phyloP scores from a whole-genome alignment of 1,284 basidiomycete genomes.

The Cystobasidium slooffiae region DNA sequence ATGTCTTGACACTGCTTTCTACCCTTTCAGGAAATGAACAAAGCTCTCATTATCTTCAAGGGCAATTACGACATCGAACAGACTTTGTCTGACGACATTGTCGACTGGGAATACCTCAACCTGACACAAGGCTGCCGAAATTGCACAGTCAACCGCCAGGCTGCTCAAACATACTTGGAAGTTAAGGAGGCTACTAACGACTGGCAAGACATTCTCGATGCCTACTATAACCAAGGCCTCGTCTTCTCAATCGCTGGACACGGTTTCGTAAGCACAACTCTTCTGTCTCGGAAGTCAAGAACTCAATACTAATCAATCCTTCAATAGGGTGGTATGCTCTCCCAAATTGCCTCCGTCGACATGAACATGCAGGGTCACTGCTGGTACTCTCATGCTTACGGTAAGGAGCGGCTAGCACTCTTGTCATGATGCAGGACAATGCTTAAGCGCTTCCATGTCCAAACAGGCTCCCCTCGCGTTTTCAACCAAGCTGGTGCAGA shows the following conservation, averaged over 20 bases:
- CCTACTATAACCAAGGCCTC: constrained; percentile 36
- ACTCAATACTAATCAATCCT: background rate
- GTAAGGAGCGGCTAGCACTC: background rate
- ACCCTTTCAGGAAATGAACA: constrained; percentile 39
- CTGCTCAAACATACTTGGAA: constrained; percentile 41
- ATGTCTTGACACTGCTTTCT: background rate
- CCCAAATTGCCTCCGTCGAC: constrained; percentile 44
- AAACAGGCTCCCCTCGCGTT: constrained; percentile 37
- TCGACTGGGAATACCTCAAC: constrained; percentile 30
- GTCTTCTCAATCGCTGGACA: constrained; percentile 45
- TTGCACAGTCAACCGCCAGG: constrained; percentile 44
- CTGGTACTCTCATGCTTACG: constrained; percentile 44
- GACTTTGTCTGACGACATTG: constrained; percentile 24
- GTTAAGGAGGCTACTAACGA: constrained; percentile 41
- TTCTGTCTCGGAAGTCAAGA: background rate
- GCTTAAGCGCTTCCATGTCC: background rate
- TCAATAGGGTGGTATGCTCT: constrained; percentile 42
- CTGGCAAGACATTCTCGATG: constrained; percentile 23
- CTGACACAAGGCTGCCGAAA: constrained; percentile 27
- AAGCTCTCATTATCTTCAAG: constrained; percentile 43
- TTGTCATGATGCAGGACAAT: background rate
- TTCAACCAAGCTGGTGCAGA: constrained; percentile 44
- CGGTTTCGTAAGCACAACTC: constrained; percentile 30
- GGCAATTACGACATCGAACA: constrained; percentile 43
- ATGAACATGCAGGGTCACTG: constrained; percentile 40